These are phyloP conservation scores for Suhomyces sp. DNA, from an alignment of 805 yeast genomes.

Conservation along the genomic window DNA sequence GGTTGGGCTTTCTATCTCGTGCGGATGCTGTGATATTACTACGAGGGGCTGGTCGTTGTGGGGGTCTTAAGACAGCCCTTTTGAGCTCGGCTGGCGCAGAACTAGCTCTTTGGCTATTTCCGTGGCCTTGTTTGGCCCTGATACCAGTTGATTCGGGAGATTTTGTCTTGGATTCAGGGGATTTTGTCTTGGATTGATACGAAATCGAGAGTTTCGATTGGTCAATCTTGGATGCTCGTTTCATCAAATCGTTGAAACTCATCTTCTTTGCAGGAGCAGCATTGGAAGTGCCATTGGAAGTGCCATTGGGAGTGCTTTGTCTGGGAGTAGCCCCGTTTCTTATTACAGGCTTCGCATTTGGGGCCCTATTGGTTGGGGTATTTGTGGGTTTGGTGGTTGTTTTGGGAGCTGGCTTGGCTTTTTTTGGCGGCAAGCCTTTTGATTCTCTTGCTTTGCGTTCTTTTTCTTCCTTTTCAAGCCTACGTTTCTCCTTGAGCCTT, in stretches of 20 bases:
- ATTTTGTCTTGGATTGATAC: conserved; percentile 38
- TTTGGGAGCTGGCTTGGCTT: conserved; percentile 11
- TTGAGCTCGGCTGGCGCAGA: conserved; percentile 1
- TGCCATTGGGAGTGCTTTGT: neutral
- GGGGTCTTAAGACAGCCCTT: neutral
- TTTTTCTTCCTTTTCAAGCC: conserved; percentile 49
- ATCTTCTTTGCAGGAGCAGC: conserved; percentile 36
- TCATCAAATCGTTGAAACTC: conserved; percentile 66
- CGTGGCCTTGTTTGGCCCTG: neutral
- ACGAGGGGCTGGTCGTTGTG: neutral
- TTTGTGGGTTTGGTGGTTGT: neutral
- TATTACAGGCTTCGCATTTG: neutral
- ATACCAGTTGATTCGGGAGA: conserved; percentile 13
- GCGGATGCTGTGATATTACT: neutral
- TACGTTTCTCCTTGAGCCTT: conserved; percentile 62
- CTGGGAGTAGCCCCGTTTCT: neutral
- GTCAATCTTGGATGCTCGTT: conserved; percentile 62
- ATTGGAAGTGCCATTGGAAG: conserved; percentile 4
- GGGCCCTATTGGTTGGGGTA: neutral
- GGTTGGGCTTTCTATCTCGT: neutral
- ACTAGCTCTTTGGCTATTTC: neutral
- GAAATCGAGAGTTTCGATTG: conserved; percentile 37
- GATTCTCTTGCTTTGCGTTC: conserved; percentile 32
- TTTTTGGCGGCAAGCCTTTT: conserved; percentile 31
- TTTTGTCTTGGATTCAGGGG: conserved; percentile 38